Percentiles rank a stretch among this genome's conserved stretches.
Conservation (phyloP, 768 basidiomycete genomes). For the Gloeostereum incarnatum region DNA sequence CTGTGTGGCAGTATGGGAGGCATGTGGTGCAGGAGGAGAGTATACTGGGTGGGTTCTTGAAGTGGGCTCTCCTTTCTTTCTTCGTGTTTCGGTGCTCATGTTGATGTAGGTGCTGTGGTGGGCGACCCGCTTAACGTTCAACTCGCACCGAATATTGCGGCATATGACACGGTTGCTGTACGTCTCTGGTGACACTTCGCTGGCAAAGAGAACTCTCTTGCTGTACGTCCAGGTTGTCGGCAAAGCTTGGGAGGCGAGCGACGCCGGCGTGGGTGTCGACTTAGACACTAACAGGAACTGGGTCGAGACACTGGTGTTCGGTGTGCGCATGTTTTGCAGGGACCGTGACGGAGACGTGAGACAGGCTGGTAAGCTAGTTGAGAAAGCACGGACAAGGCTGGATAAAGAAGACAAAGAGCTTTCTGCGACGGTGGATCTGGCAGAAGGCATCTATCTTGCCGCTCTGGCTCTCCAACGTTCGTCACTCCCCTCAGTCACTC, state of each 20-base stretch:
- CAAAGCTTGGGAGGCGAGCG: slow-evolving; percentile 66
- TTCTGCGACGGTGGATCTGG: slow-evolving; percentile 50
- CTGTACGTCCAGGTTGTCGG: slow-evolving; percentile 80
- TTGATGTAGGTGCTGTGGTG: slow-evolving; percentile 73
- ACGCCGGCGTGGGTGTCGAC: slow-evolving; percentile 12
- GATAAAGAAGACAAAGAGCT: slow-evolving; percentile 39
- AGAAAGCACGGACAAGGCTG: slow-evolving; percentile 50
- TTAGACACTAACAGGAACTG: slow-evolving; percentile 61
- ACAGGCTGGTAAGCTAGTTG: slow-evolving; percentile 53
- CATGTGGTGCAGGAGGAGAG: slow-evolving; percentile 51
- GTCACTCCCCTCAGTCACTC: slow-evolving; percentile 5
- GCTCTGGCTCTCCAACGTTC: slow-evolving; percentile 64
- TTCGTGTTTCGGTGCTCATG: not conserved
- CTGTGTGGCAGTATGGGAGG: slow-evolving; percentile 77
- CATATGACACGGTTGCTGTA: slow-evolving; percentile 75
- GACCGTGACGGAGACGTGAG: slow-evolving; percentile 47
- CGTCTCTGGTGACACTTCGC: slow-evolving; percentile 44
- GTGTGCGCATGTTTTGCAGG: slow-evolving; percentile 68
- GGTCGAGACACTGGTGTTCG: slow-evolving; percentile 71
- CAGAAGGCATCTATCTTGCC: slow-evolving; percentile 66
- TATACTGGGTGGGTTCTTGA: slow-evolving; percentile 76
- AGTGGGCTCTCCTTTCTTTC: slow-evolving; percentile 31
- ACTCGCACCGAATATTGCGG: slow-evolving; percentile 76
- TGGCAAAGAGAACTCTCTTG: slow-evolving; percentile 67
- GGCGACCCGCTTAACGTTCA: slow-evolving; percentile 91